Conservation (phyloP, 768 basidiomycete genomes). For the Thelephora aurantiotincta region DNA sequence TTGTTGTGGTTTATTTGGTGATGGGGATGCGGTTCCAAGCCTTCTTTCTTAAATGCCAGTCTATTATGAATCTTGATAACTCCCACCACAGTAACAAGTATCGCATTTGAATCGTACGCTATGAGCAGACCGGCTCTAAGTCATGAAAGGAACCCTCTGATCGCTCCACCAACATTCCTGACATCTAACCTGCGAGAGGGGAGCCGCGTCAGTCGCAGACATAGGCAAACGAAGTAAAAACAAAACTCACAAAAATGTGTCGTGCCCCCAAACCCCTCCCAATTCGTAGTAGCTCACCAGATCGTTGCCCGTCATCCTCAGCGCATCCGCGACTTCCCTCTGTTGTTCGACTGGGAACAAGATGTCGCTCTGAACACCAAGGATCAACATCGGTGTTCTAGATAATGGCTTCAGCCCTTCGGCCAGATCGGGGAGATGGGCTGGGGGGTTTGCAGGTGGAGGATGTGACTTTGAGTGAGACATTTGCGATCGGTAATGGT, state of each 20-base stretch:
- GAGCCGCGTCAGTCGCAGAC: neutral
- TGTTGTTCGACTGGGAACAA: constrained; percentile 97
- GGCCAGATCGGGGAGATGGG: constrained; percentile 65
- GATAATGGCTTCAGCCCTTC: constrained; percentile 63
- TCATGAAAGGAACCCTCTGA: constrained; percentile 74
- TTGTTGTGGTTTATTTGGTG: too few species aligned
- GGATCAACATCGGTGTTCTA: constrained; percentile 68
- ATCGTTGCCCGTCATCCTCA: constrained; percentile 80
- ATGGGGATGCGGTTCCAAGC: too few species aligned
- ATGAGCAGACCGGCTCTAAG: too few species aligned
- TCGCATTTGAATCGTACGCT: too few species aligned
- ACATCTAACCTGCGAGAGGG: constrained; percentile 51
- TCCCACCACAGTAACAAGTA: too few species aligned
- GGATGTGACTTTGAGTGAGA: constrained; percentile 60
- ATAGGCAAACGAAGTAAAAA: neutral
- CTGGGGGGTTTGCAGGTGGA: constrained; percentile 56
- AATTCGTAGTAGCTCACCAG: constrained; percentile 93
- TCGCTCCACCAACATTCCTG: constrained; percentile 80
- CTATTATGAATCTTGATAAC: too few species aligned
- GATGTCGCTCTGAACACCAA: constrained; percentile 95
- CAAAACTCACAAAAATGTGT: constrained; percentile 76
- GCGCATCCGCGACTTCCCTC: constrained; percentile 82
- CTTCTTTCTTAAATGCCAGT: too few species aligned
- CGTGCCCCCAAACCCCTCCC: constrained; percentile 99
- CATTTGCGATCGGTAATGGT: constrained; percentile 12